Base-by-base conservation (phyloP, 805 yeast genomes). In the Suhomyces faveliae region DNA sequence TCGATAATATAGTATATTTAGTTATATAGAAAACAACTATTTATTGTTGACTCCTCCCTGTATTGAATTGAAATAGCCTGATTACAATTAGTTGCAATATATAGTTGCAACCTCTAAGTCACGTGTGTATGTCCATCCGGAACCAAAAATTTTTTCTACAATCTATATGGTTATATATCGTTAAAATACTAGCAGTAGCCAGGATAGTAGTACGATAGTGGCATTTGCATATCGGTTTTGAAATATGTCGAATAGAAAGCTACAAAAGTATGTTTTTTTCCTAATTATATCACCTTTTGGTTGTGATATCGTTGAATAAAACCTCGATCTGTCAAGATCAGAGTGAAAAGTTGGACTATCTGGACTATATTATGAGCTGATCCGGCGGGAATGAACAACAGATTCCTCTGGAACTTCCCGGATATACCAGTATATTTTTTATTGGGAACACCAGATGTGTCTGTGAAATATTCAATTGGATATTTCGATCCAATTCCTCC, bases 201-300 rank as follows among this genome's bases (percentile, higher is more conserved):
- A 33, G 37, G 37, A 33, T 15, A 15, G 10, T 33, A 7, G 37
- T 9, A 17, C 21, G n/a, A 33, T 33, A 33, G 19, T 33, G n/a
- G 37, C 12, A 5, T 15, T 33, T 33, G 37, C 21, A 33, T 33
- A 33, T 17, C 37, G 12, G 15, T 33, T 33, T 29, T 17, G 10
- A 13, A 43, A 45, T 30, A 63, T 63, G 68, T 56, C 67, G 39
- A 63, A 62, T 50, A 53, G 72, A 48, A 67, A 67, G 51, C 66
- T 67, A 52, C 70, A 67, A 49, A 67, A 67, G 71, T 67, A 66
- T 51, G 72, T 21, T 21, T 21, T 37, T 67, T 37, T 11, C 42
- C 21, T 9, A 2, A 4, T 13, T 17, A 3, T 33, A 15, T 10
- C 12, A 17, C 19, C 21, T 15, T 33, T 33, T 33, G 37, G 37